Evolutionary conservation across 2,329 filamentous ascomycete genomes (phyloP).

Genomic region (Huntiella abstrusa): DNA sequence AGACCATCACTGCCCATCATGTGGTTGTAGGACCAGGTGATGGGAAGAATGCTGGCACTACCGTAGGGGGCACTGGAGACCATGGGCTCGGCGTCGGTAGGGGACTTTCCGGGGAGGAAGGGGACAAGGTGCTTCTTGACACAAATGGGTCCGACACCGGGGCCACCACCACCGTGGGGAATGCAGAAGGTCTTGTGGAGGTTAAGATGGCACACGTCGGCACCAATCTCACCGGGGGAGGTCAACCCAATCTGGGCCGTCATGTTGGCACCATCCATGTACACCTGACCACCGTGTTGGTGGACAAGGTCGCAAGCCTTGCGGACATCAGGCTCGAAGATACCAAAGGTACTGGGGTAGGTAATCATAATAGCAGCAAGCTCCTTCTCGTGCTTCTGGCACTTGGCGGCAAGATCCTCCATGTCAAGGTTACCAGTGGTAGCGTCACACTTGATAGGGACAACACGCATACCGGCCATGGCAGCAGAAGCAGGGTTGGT

Average conservation of each 20-base stretch:
- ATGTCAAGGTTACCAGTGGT: slow-evolving; percentile 81
- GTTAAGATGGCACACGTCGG: slow-evolving; percentile 92
- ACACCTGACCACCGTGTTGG: slow-evolving; percentile 75
- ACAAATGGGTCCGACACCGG: slow-evolving; percentile 83
- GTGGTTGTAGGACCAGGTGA: slow-evolving; percentile 88
- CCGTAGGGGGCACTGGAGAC: slow-evolving; percentile 73
- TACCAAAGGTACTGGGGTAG: slow-evolving; percentile 85
- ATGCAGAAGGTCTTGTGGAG: slow-evolving; percentile 99
- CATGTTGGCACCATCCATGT: slow-evolving; percentile 99
- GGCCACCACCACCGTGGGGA: slow-evolving; percentile 84
- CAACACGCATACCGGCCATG: slow-evolving; percentile 90
- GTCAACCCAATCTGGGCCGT: slow-evolving; percentile 93
- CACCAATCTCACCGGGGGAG: slow-evolving; percentile 85
- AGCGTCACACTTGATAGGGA: slow-evolving; percentile 76
- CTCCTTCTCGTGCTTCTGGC: slow-evolving; percentile 68
- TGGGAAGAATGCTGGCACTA: slow-evolving; percentile 79
- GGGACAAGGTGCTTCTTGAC: slow-evolving; percentile 64
- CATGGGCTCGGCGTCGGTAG: slow-evolving; percentile 27
- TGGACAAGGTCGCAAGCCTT: slow-evolving; percentile 74
- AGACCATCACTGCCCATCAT: slow-evolving; percentile 77
- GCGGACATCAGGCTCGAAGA: slow-evolving; percentile 82
- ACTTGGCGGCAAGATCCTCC: slow-evolving; percentile 69
- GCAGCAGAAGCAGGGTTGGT: slow-evolving; percentile 90
- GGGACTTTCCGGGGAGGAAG: slow-evolving; percentile 45
- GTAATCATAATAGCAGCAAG: slow-evolving; percentile 92